Evolutionary conservation across 164 flowering plant genomes (phyloP).

Genomic region (Nymphaea thermarum): DNA sequence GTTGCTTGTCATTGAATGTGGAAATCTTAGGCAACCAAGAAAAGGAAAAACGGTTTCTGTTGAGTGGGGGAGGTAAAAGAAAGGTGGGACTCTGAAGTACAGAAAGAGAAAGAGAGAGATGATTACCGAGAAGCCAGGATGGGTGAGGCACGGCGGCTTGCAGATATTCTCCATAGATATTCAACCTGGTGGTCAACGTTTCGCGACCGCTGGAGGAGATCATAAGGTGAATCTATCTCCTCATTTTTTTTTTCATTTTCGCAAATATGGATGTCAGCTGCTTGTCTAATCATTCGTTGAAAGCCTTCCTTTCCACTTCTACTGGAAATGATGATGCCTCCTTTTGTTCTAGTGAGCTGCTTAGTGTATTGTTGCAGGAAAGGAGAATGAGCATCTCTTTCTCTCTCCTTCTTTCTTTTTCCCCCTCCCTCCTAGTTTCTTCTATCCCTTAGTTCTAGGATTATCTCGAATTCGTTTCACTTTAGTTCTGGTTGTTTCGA

Average conservation of each 20-base stretch:
- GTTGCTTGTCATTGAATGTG: not conserved
- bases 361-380: not conserved
- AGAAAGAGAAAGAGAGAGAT: conserved; percentile 1
- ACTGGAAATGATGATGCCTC: too few species aligned
- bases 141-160: conserved; percentile 85
- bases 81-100: not conserved
- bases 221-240: conserved; percentile 48
- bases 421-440: too few species aligned
- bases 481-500: not conserved
- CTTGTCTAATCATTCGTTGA: not conserved
- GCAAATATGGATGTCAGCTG: not conserved
- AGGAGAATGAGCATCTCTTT: not conserved
- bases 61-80: not conserved
- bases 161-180: conserved; percentile 89
- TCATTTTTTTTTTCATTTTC: conserved; percentile 1
- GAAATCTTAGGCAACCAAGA: not conserved
- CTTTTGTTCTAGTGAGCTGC: not conserved
- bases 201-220: conserved; percentile 98
- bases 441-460: not conserved
- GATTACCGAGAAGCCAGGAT: conserved; percentile 57
- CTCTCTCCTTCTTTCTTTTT: too few species aligned
- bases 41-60: not conserved
- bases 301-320: not conserved
- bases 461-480: not conserved
- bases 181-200: conserved; percentile 86